These are phyloP conservation scores for Phyllosticta paracitricarpa DNA, from an alignment of 2,329 filamentous ascomycete genomes.

Conservation along the genomic window DNA sequence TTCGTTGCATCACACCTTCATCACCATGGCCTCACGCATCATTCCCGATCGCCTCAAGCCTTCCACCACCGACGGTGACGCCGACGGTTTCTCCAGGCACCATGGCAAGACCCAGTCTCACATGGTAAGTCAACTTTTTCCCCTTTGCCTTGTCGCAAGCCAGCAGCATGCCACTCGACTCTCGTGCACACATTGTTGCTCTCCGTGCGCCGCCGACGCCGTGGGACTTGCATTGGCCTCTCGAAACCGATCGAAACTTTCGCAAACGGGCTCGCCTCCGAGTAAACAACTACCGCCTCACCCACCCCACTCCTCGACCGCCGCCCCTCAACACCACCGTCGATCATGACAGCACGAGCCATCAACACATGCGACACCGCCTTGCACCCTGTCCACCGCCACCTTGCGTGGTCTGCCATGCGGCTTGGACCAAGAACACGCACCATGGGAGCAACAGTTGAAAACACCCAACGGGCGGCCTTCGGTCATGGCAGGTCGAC, in stretches of 20 bases:
- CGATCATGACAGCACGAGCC: neutral
- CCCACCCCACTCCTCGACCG: neutral
- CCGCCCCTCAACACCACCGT: neutral
- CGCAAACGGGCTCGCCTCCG: neutral
- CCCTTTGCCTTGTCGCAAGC: neutral
- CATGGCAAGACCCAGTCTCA: constrained; percentile 80
- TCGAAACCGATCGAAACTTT: neutral
- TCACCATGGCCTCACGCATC: constrained; percentile 57
- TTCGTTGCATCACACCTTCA: neutral
- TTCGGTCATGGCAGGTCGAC: neutral
- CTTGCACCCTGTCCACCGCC: neutral
- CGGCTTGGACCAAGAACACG: neutral
- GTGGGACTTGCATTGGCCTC: neutral
- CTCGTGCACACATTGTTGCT: neutral
- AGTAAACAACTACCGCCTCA: neutral
- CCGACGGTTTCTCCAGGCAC: constrained; percentile 47
- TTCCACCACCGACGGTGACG: constrained; percentile 25
- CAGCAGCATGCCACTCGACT: neutral
- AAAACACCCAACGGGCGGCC: neutral
- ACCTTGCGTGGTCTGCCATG: neutral
- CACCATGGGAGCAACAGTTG: neutral
- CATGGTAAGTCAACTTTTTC: constrained; percentile 53
- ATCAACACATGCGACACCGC: neutral
- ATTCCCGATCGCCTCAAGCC: constrained; percentile 79
- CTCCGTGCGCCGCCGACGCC: neutral